A percentile compares a stretch with the other conserved stretches of the same genome.
These are phyloP conservation scores for Macadamia tetraphylla DNA, from an alignment of 164 flowering plant genomes.

Conservation along the genomic window DNA sequence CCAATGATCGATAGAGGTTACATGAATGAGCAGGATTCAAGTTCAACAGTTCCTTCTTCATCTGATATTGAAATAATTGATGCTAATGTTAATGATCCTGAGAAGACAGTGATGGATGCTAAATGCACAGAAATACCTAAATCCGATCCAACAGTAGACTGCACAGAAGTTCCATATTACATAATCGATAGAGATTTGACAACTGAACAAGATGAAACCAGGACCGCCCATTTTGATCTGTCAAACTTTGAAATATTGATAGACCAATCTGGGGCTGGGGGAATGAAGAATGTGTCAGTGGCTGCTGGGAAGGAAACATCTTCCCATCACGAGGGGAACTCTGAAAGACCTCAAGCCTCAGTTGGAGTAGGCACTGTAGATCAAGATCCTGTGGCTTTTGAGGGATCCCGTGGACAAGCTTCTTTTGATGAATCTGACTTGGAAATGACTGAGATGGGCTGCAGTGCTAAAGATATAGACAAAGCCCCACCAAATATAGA, in stretches of 20 bases:
- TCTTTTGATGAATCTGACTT: constrained; percentile 7
- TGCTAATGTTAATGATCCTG: constrained; percentile 4
- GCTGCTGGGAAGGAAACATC: constrained; percentile 3
- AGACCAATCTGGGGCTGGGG: constrained; percentile 7
- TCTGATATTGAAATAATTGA: constrained; percentile 8
- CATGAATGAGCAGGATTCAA: constrained; percentile 18
- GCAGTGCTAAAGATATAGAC: constrained; percentile 2
- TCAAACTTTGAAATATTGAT: constrained; percentile 21
- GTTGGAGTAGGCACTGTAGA: not conserved
- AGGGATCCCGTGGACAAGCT: not conserved
- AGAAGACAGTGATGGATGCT: not conserved
- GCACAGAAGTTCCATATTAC: constrained; percentile 20
- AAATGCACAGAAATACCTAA: constrained; percentile 2
- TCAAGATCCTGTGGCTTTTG: constrained; percentile 4
- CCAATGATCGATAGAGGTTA: constrained; percentile 14
- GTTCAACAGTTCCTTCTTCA: constrained; percentile 4
- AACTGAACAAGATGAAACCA: constrained; percentile 10
- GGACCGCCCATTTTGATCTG: constrained; percentile 20
- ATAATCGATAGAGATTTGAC: constrained; percentile 22
- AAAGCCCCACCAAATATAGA: not conserved
- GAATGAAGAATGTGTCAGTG: not conserved
- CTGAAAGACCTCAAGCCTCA: not conserved
- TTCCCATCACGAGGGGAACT: constrained; percentile 5
- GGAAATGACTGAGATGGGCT: not conserved
- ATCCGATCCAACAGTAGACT: not conserved